Conservation (phyloP, 1,139 yeast genomes). For the Taphrina pruni region DNA sequence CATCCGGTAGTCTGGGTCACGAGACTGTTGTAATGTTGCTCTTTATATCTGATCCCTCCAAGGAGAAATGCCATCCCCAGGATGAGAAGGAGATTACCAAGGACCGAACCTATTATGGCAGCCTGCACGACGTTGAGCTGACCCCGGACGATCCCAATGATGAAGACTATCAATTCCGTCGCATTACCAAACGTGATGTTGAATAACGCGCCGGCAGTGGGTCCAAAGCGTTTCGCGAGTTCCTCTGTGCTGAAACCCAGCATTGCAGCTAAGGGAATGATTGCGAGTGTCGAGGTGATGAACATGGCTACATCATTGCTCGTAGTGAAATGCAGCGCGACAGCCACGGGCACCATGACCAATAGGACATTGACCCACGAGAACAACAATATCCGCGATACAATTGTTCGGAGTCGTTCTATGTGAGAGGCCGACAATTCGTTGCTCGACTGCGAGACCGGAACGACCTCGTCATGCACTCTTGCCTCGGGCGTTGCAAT, state of each 20-base stretch:
- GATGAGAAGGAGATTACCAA: constrained; percentile 84
- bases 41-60: constrained; percentile 85
- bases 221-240: constrained; percentile 80
- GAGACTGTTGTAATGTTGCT: constrained; percentile 89
- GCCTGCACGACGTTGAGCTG: constrained; percentile 93
- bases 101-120: constrained; percentile 91
- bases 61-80: constrained; percentile 94
- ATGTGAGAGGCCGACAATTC: neutral
- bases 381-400: constrained; percentile 57
- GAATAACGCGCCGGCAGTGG: constrained; percentile 86
- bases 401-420: neutral
- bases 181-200: constrained; percentile 98
- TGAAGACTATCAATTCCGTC: constrained; percentile 86
- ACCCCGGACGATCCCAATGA: constrained; percentile 82
- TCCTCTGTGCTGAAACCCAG: constrained; percentile 84
- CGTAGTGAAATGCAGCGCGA: constrained; percentile 66
- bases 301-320: constrained; percentile 69
- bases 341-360: constrained; percentile 86
- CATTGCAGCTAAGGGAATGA: constrained; percentile 84
- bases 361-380: constrained; percentile 80
- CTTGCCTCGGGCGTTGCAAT: neutral
- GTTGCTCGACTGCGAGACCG: neutral
- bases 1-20: constrained; percentile 98
- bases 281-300: constrained; percentile 81
- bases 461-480: neutral